These are phyloP conservation scores for Xerophyta viscosa DNA, from an alignment of 106 monocot species.

Conservation along the genomic window DNA sequence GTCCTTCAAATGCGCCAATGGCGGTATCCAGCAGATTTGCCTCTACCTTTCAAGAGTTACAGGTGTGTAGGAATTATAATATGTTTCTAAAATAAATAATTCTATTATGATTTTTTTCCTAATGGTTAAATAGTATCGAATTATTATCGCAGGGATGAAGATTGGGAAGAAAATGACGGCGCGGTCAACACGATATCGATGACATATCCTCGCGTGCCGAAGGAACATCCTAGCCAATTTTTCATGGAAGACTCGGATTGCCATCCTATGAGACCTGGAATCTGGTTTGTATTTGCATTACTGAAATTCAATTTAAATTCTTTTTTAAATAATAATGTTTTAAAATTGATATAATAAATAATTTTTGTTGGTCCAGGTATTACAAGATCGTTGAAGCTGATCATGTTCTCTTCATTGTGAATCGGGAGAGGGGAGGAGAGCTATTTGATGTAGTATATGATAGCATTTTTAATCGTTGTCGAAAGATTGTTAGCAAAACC, in stretches of 20 bases:
- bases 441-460: conserved; percentile 81
- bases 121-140: too few relatives aligned
- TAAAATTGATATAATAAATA: too few relatives aligned
- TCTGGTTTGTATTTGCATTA: conserved; percentile 31
- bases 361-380: conserved; percentile 36
- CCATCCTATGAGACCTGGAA: conserved; percentile 48
- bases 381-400: conserved; percentile 89
- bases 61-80: conserved; percentile 25
- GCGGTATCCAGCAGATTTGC: conserved; percentile 32
- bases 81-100: too few relatives aligned
- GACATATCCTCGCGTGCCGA: conserved; percentile 58
- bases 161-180: conserved; percentile 77
- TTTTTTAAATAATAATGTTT: too few relatives aligned
- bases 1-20: conserved; percentile 75
- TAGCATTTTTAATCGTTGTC: conserved; percentile 62
- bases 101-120: too few relatives aligned
- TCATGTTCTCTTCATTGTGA: conserved; percentile 68
- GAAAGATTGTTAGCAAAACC: conserved; percentile 60
- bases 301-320: too few relatives aligned
- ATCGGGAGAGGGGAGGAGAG: conserved; percentile 79
- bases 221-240: conserved; percentile 45
- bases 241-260: conserved; percentile 42
- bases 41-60: conserved; percentile 65
- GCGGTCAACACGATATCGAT: conserved; percentile 68
- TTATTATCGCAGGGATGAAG: conserved; percentile 42